Percentiles rank a stretch among this genome's conserved stretches.
Evolutionary conservation across 2,329 filamentous ascomycete species (phyloP).

Genomic region (Chaetoscypha palmicola): DNA sequence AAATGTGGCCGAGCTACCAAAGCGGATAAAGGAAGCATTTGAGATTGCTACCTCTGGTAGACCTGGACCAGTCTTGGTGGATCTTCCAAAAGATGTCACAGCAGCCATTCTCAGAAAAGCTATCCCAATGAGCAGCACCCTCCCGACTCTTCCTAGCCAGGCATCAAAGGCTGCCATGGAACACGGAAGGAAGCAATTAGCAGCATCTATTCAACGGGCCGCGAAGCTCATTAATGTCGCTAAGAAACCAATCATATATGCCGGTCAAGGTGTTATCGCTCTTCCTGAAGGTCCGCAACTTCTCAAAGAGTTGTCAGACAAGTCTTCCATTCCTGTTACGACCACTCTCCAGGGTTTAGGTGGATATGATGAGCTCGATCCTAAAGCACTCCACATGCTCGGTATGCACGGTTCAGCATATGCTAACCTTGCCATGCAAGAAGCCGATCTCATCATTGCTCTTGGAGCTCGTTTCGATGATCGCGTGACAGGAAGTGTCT

Average conservation of each 20-base stretch:
- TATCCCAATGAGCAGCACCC: constrained; percentile 60
- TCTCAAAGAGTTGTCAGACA: constrained; percentile 81
- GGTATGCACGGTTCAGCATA: constrained; percentile 98
- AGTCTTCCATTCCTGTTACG: constrained; percentile 86
- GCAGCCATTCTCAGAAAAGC: constrained; percentile 74
- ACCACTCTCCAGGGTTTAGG: constrained; percentile 93
- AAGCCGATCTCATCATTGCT: constrained; percentile 91
- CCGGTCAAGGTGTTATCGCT: constrained; percentile 81
- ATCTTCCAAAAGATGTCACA: constrained; percentile 94
- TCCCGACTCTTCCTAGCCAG: constrained; percentile 72
- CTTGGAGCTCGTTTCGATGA: constrained; percentile 94
- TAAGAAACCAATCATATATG: constrained; percentile 93
- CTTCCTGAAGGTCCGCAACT: constrained; percentile 71
- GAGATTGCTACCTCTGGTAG: constrained; percentile 94
- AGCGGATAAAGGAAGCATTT: constrained; percentile 94
- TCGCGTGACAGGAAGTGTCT: constrained; percentile 75
- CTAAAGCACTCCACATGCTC: constrained; percentile 95
- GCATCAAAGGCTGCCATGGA: constrained; percentile 77
- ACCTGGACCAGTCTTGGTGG: constrained; percentile 89
- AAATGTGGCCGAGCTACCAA: constrained; percentile 84
- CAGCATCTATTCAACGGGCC: constrained; percentile 66
- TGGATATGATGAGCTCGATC: constrained; percentile 84
- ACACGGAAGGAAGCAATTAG: constrained; percentile 62
- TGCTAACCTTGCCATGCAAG: constrained; percentile 97
- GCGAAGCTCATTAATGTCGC: constrained; percentile 78